Evolutionary conservation across 2,329 filamentous ascomycete species (phyloP).

Genomic region (Colletotrichum sp.): DNA sequence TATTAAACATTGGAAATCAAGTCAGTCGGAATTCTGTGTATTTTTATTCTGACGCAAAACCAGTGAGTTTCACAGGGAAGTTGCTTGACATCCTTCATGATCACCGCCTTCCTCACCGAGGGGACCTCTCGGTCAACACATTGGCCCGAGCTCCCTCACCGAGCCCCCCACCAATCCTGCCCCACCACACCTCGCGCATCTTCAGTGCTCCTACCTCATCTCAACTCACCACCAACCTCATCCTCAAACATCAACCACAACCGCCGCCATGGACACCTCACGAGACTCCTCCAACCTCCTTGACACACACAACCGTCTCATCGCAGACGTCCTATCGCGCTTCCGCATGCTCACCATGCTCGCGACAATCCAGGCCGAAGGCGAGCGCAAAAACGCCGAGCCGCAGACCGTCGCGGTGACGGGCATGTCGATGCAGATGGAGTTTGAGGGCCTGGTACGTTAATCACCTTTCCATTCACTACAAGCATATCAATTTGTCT

Average conservation of each 20-base stretch:
- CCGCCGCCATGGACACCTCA: conserved; percentile 10
- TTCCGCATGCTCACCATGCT: conserved; percentile 49
- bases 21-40: too few species aligned
- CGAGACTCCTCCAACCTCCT: conserved; percentile 20
- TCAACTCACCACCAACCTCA: background rate
- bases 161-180: background rate
- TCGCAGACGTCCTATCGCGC: conserved; percentile 48
- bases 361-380: conserved; percentile 46
- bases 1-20: too few species aligned
- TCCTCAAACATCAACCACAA: background rate
- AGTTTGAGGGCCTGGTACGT: conserved; percentile 46
- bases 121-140: background rate
- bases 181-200: background rate
- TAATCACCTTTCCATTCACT: background rate
- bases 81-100: too few species aligned
- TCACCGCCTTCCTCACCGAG: background rate
- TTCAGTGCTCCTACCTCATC: background rate
- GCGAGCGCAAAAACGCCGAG: conserved; percentile 38
- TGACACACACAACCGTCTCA: conserved; percentile 49
- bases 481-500: background rate
- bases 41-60: too few species aligned
- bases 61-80: too few species aligned
- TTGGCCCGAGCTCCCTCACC: background rate
- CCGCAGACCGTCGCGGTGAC: conserved; percentile 47
- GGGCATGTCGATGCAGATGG: conserved; percentile 49